Percentiles rank a stretch among this genome's conserved stretches.
phyloP scores from a whole-genome alignment of 495 filamentous ascomycete species.

The Cudoniella acicularis region DNA sequence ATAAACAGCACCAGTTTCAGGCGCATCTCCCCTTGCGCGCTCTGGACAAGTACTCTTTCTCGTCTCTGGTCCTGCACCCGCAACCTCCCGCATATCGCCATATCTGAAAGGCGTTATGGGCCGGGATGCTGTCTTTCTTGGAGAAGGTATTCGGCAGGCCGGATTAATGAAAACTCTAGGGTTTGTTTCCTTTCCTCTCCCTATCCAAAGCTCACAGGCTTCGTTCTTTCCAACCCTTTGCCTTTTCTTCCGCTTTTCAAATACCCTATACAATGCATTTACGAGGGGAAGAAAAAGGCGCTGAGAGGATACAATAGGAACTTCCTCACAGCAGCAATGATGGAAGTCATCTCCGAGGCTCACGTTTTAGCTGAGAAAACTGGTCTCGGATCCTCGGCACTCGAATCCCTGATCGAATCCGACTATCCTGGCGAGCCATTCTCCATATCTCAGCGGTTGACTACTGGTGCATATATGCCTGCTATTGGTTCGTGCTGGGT shows the following conservation, averaged over 20 bases:
- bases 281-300: no score
- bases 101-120: conserved; percentile 34
- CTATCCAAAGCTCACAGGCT: no score
- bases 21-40: conserved; percentile 34
- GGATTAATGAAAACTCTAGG: conserved; percentile 8
- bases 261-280: no score
- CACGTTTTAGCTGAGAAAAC: conserved; percentile 54
- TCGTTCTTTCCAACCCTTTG: no score
- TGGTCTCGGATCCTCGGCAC: conserved; percentile 43
- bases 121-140: conserved; percentile 30
- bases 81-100: conserved; percentile 29
- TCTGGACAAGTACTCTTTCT: conserved; percentile 34
- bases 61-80: conserved; percentile 30
- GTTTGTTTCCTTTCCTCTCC: not conserved
- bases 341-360: conserved; percentile 48
- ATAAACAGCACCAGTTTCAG: conserved; percentile 38
- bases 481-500: not conserved
- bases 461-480: not conserved
- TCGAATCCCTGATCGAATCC: conserved; percentile 44
- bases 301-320: not conserved
- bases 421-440: not conserved
- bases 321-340: not conserved
- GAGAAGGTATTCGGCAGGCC: conserved; percentile 20
- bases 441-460: not conserved
- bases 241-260: no score